phyloP scores from a whole-genome alignment of 2,329 filamentous ascomycete genomes.

The Lecanicillium sp. region DNA sequence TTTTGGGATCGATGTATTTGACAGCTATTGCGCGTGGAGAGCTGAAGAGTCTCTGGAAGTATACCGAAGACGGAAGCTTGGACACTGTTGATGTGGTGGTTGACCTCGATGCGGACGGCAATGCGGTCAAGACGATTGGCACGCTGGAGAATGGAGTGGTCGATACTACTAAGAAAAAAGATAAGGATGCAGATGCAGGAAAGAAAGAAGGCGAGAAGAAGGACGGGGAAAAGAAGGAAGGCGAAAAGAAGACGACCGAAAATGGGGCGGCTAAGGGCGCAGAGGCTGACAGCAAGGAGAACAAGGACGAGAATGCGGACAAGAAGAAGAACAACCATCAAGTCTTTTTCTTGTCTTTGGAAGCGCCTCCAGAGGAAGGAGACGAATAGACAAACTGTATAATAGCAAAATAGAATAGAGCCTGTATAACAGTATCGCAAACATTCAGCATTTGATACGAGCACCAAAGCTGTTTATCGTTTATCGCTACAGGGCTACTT shows the following conservation, averaged over 20 bases:
- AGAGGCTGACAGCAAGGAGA: conserved; percentile 9
- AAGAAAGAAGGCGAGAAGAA: conserved; percentile 11
- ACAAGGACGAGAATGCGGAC: conserved; percentile 6
- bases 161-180: conserved; percentile 22
- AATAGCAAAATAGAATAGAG: no score
- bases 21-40: conserved; percentile 68
- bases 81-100: conserved; percentile 48
- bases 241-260: conserved; percentile 9
- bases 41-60: conserved; percentile 66
- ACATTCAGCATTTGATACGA: no score
- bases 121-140: conserved; percentile 31
- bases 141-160: conserved; percentile 28
- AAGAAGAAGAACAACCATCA: conserved; percentile 16
- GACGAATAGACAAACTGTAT: background rate
- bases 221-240: conserved; percentile 11
- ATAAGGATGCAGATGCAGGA: conserved; percentile 18
- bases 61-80: conserved; percentile 62
- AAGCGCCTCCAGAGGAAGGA: conserved; percentile 14
- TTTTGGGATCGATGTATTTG: conserved; percentile 65
- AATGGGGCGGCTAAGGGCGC: conserved; percentile 4
- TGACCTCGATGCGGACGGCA: conserved; percentile 42
- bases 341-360: conserved; percentile 26
- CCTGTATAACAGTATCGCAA: no score
- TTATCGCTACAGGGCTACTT: no score
- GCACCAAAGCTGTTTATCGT: no score